Percentiles rank a stretch among this genome's conserved stretches.
These are phyloP conservation scores for Alternaria infectoria DNA, from an alignment of 2,329 filamentous ascomycete species.

Conservation along the genomic window DNA sequence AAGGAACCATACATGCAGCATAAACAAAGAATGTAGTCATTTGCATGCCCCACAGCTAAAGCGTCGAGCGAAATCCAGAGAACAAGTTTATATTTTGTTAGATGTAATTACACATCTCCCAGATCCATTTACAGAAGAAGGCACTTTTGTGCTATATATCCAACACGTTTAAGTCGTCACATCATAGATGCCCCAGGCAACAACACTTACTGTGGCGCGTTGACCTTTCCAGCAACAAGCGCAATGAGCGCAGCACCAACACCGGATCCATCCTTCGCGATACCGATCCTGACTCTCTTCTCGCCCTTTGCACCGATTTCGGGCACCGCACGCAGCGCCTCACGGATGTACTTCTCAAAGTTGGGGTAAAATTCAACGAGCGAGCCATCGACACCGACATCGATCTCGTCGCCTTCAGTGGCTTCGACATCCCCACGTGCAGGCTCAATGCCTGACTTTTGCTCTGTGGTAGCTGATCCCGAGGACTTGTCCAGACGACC, in stretches of 20 bases:
- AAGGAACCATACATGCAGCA: not conserved
- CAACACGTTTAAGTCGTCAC: not conserved
- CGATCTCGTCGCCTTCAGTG: conserved; percentile 72
- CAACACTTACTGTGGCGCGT: conserved; percentile 18
- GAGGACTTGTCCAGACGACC: conserved; percentile 64
- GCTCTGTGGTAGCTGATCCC: conserved; percentile 45
- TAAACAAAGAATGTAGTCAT: not conserved
- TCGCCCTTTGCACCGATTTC: conserved; percentile 80
- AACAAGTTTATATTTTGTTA: not conserved
- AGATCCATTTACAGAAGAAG: not conserved
- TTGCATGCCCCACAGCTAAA: not conserved
- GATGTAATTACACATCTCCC: not conserved
- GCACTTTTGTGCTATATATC: not conserved
- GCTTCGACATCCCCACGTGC: conserved; percentile 43
- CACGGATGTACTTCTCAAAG: conserved; percentile 87
- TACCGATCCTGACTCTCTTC: conserved; percentile 87
- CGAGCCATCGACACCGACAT: conserved; percentile 93
- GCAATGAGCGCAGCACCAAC: conserved; percentile 97
- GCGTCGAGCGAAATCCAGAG: not conserved
- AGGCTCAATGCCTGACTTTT: conserved; percentile 43
- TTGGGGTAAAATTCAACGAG: conserved; percentile 95
- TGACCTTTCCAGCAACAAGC: conserved; percentile 73
- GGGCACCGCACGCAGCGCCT: conserved; percentile 77
- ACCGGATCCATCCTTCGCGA: conserved; percentile 94
- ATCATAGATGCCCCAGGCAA: not conserved